Evolutionary conservation across 1,139 yeast species (phyloP).

Genomic region (Ogataea hybrid): DNA sequence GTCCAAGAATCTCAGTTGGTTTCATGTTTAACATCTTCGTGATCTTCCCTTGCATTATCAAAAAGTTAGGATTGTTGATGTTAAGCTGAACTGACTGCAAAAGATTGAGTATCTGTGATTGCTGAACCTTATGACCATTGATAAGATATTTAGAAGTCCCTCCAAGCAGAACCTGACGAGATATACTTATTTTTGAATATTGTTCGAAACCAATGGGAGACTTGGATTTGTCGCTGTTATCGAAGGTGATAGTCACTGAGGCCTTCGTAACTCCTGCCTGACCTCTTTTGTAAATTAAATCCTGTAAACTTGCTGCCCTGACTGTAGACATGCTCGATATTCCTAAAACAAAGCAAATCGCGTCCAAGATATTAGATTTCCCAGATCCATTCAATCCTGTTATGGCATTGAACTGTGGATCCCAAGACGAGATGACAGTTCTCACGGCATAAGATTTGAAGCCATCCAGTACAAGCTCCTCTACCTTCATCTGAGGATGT

Average conservation of each 20-base stretch:
- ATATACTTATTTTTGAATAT: conserved; percentile 78
- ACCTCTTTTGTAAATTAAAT: conserved; percentile 92
- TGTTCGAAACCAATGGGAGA: conserved; percentile 90
- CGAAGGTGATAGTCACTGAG: conserved; percentile 92
- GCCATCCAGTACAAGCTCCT: conserved; percentile 94
- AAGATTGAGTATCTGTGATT: conserved; percentile 83
- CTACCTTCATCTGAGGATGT: conserved; percentile 48
- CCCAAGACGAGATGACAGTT: conserved; percentile 96
- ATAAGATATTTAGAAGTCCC: conserved; percentile 91
- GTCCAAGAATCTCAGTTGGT: conserved; percentile 81
- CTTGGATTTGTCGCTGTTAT: conserved; percentile 69
- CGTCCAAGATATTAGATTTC: conserved; percentile 91
- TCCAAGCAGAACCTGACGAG: conserved; percentile 88
- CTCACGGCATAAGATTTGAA: conserved; percentile 97
- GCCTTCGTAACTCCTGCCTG: conserved; percentile 99
- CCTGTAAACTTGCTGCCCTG: conserved; percentile 90
- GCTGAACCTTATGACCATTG: conserved; percentile 96
- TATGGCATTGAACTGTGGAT: conserved; percentile 92
- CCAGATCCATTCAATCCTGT: conserved; percentile 98
- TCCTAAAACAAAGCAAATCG: conserved; percentile 97
- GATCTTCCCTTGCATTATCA: conserved; percentile 98
- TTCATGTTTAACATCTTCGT: conserved; percentile 97
- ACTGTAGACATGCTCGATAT: conserved; percentile 93
- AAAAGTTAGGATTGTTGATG: conserved; percentile 93
- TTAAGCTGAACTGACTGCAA: conserved; percentile 95